Percentiles rank a stretch among this genome's conserved stretches.
Conservation (phyloP, 139 green algal genomes). For the Coccomyxa sp. region DNA sequence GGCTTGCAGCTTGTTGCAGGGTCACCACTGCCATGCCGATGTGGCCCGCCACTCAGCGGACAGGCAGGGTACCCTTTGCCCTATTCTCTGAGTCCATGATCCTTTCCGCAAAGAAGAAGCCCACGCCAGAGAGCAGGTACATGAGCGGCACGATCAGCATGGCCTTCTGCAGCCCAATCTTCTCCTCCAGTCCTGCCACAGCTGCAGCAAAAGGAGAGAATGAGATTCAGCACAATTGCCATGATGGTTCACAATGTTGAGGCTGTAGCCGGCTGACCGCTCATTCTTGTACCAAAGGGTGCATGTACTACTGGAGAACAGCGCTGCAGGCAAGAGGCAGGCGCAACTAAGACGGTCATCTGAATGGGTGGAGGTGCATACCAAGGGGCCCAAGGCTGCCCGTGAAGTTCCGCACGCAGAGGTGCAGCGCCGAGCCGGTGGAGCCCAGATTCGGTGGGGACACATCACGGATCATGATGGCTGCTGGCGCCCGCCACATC, state of each 20-base stretch:
- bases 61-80: background rate
- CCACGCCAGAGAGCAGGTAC: conserved; percentile 54
- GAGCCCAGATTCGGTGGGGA: conserved; percentile 55
- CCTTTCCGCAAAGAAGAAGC: conserved; percentile 62
- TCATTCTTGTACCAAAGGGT: too few species aligned
- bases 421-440: conserved; percentile 68
- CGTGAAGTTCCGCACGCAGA: conserved; percentile 81
- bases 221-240: background rate
- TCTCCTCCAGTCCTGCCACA: conserved; percentile 15
- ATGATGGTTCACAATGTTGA: too few species aligned
- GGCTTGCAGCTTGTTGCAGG: background rate
- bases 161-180: conserved; percentile 60
- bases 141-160: conserved; percentile 74
- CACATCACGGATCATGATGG: conserved; percentile 71
- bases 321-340: background rate
- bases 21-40: background rate
- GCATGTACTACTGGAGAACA: too few species aligned
- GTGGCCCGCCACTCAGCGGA: background rate
- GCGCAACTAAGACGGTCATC: background rate
- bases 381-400: conserved; percentile 68
- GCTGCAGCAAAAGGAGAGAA: conserved; percentile 6
- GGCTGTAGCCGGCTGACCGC: too few species aligned
- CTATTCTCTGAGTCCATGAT: conserved; percentile 14
- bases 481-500: conserved; percentile 77
- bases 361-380: background rate